A percentile compares a stretch with the other conserved stretches of the same genome.
phyloP scores from a whole-genome alignment of 1,284 basidiomycete species.

The Chalciporus sp. region DNA sequence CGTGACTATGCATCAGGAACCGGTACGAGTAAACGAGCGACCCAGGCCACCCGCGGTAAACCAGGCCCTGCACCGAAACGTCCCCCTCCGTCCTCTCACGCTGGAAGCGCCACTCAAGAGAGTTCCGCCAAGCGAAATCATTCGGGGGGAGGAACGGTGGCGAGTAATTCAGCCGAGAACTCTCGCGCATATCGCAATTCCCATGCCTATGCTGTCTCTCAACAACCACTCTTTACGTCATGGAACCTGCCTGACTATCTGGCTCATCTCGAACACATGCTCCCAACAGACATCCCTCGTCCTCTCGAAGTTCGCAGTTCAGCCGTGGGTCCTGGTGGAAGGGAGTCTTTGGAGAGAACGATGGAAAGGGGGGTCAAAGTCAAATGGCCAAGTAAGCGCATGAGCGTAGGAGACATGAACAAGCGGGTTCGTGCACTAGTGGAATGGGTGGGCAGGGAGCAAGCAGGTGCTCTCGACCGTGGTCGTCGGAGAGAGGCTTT shows the following conservation, averaged over 20 bases:
- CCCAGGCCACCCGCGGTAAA: constrained; percentile 50
- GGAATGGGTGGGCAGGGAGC: constrained; percentile 90
- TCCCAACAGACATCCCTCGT: constrained; percentile 75
- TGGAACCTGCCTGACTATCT: constrained; percentile 97
- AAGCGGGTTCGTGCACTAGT: constrained; percentile 91
- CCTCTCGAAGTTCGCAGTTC: constrained; percentile 73
- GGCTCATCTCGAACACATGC: constrained; percentile 81
- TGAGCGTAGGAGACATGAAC: constrained; percentile 95
- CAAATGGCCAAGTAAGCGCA: constrained; percentile 92
- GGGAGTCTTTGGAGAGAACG: constrained; percentile 53
- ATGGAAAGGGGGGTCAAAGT: constrained; percentile 90
- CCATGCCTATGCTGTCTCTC: constrained; percentile 74
- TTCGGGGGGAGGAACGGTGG: constrained; percentile 31
- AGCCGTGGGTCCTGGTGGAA: constrained; percentile 41
- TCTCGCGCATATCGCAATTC: constrained; percentile 70
- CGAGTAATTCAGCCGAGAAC: constrained; percentile 30
- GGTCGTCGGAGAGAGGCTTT: constrained; percentile 69
- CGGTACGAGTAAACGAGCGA: constrained; percentile 43
- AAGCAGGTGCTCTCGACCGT: constrained; percentile 75
- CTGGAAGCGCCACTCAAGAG: constrained; percentile 46
- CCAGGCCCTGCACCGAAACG: constrained; percentile 46
- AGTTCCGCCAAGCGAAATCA: constrained; percentile 49
- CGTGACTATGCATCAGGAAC: constrained; percentile 37
- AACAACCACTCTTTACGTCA: constrained; percentile 74
- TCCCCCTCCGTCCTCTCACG: constrained; percentile 48